These are phyloP conservation scores for Orbilia oligospora DNA, from an alignment of 2,329 filamentous ascomycete genomes.

Conservation along the genomic window DNA sequence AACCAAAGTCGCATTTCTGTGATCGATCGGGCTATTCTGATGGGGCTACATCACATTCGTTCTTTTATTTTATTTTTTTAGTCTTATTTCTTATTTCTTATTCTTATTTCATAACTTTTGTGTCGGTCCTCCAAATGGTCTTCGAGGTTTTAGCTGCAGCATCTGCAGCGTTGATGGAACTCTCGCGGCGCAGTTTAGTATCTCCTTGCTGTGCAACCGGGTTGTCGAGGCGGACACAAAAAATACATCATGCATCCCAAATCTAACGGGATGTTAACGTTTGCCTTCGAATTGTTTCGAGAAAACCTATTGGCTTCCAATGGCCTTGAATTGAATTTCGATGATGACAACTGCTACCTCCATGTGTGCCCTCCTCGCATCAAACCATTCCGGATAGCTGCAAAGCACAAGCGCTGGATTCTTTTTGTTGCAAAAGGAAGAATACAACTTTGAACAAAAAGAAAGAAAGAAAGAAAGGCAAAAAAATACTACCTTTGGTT, in stretches of 20 bases:
- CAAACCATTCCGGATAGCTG: conserved; percentile 27
- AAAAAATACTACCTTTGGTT: conserved; percentile 19
- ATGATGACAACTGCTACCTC: conserved; percentile 21
- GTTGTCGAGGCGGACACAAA: conserved; percentile 43
- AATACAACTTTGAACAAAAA: conserved; percentile 15
- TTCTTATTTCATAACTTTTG: neutral
- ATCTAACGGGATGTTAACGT: conserved; percentile 49
- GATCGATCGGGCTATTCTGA: conserved; percentile 20
- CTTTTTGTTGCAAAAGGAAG: conserved; percentile 7
- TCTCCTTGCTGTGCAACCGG: conserved; percentile 53
- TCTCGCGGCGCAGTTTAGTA: conserved; percentile 30
- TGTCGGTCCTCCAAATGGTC: neutral
- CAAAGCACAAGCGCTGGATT: conserved; percentile 35
- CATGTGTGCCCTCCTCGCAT: conserved; percentile 13
- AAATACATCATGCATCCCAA: conserved; percentile 21
- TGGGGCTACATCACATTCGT: conserved; percentile 7
- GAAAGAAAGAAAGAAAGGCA: conserved; percentile 10
- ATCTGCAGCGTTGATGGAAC: neutral
- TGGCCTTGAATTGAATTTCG: conserved; percentile 19
- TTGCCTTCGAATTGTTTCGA: conserved; percentile 46
- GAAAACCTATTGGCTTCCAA: conserved; percentile 47
- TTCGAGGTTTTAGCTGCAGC: conserved; percentile 34
- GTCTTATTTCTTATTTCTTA: too few relatives aligned
- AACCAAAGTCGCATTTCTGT: conserved; percentile 34
- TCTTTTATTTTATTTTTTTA: neutral